Conservation (phyloP, 495 filamentous ascomycete species). For the Jackrogersella minutella region DNA sequence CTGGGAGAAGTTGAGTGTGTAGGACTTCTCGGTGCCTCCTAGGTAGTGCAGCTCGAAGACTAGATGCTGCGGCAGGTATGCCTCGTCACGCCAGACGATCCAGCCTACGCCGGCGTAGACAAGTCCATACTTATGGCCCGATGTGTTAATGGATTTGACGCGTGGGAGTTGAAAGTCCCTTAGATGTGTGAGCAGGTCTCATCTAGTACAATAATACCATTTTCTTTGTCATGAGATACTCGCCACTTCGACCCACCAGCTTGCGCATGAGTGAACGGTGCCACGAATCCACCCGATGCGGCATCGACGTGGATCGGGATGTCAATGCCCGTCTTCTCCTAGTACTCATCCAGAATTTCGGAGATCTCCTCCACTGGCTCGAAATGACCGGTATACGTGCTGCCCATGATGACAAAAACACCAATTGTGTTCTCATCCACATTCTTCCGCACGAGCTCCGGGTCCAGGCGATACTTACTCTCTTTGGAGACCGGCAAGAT, state of each 20-base stretch:
- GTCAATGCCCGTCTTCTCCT: conserved; percentile 67
- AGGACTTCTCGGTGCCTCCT: conserved; percentile 76
- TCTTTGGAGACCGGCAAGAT: conserved; percentile 72
- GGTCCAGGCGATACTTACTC: conserved; percentile 69
- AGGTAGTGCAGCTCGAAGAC: conserved; percentile 80
- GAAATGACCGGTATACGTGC: conserved; percentile 79
- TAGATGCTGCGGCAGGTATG: conserved; percentile 72
- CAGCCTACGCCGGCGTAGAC: conserved; percentile 78
- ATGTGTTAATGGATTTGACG: conserved; percentile 78
- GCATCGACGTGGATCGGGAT: conserved; percentile 83
- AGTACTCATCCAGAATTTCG: conserved; percentile 69
- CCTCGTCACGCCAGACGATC: conserved; percentile 77
- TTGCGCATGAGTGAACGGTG: conserved; percentile 72
- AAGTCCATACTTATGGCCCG: conserved; percentile 78
- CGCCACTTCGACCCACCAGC: conserved; percentile 68
- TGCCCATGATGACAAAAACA: conserved; percentile 76
- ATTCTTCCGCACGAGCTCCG: conserved; percentile 68
- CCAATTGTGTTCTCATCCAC: conserved; percentile 84
- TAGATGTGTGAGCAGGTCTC: neutral
- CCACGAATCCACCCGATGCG: conserved; percentile 76
- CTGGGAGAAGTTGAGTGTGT: conserved; percentile 78
- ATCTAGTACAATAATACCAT: neutral
- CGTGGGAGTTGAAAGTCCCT: conserved; percentile 76
- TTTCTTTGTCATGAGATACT: conserved; percentile 8
- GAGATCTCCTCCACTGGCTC: conserved; percentile 77